Percentiles rank a stretch among this genome's conserved stretches.
phyloP scores from a whole-genome alignment of 176 grass and related monocot genomes.

The Oryza glumipatula region DNA sequence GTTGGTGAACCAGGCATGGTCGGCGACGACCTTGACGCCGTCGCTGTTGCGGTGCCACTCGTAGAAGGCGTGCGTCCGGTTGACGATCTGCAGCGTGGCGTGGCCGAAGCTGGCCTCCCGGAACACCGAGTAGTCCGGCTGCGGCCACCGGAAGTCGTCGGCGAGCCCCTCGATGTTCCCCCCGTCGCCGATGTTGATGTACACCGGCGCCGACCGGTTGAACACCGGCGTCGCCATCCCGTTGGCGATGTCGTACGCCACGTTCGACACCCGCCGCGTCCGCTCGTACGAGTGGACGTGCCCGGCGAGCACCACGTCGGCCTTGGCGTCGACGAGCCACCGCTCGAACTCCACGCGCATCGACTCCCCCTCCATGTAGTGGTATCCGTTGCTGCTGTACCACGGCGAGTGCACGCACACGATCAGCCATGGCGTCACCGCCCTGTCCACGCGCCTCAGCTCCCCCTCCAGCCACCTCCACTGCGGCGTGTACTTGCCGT shows the following conservation, averaged over 20 bases:
- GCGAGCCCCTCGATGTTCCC: slow-evolving; percentile 69
- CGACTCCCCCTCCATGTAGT: slow-evolving; percentile 81
- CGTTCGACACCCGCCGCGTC: slow-evolving; percentile 54
- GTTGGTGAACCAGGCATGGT: slow-evolving; percentile 65
- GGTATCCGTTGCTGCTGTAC: slow-evolving; percentile 73
- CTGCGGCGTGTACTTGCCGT: slow-evolving; percentile 75
- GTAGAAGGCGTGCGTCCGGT: slow-evolving; percentile 66
- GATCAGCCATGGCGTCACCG: slow-evolving; percentile 66
- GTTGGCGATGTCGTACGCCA: slow-evolving; percentile 55
- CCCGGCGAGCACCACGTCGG: slow-evolving; percentile 65
- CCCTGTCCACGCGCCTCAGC: slow-evolving; percentile 57
- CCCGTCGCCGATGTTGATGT: slow-evolving; percentile 71
- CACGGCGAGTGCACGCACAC: slow-evolving; percentile 66
- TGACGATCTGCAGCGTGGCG: slow-evolving; percentile 66
- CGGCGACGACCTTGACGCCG: slow-evolving; percentile 58
- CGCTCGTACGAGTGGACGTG: slow-evolving; percentile 79
- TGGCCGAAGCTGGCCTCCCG: slow-evolving; percentile 77
- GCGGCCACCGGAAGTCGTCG: slow-evolving; percentile 51
- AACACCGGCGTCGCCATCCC: slow-evolving; percentile 42
- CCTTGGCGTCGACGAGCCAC: slow-evolving; percentile 76
- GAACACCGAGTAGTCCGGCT: slow-evolving; percentile 65
- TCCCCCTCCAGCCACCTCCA: slow-evolving; percentile 65
- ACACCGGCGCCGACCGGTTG: slow-evolving; percentile 59
- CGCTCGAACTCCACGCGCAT: slow-evolving; percentile 73
- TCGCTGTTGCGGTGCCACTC: slow-evolving; percentile 75